phyloP scores from a whole-genome alignment of 2,329 filamentous ascomycete species.

The Claviceps sp. region DNA sequence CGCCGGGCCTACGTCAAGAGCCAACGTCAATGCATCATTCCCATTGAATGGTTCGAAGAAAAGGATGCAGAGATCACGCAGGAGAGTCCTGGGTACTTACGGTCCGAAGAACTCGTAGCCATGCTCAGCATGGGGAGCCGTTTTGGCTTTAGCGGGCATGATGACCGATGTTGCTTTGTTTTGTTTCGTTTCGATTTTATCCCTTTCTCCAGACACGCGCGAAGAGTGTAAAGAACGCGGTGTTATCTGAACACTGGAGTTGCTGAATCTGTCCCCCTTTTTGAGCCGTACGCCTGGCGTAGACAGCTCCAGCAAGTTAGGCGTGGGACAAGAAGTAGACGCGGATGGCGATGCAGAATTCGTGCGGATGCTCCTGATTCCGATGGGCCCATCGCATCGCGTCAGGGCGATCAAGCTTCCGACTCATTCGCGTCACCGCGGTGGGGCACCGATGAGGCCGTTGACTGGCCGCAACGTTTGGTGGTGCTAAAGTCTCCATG shows the following conservation, averaged over 20 bases:
- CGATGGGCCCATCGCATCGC: neutral
- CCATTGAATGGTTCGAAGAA: neutral
- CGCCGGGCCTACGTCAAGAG: slow-evolving; percentile 49
- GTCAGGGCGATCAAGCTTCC: slow-evolving; percentile 12
- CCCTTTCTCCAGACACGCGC: neutral
- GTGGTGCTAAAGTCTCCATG: too few species aligned
- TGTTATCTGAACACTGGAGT: neutral
- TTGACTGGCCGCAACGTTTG: too few species aligned
- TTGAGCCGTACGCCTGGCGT: neutral
- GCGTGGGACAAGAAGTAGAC: neutral
- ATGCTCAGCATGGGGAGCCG: slow-evolving; percentile 18
- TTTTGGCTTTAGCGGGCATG: slow-evolving; percentile 21
- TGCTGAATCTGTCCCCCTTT: neutral
- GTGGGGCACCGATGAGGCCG: neutral
- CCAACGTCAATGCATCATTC: neutral
- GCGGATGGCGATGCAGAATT: neutral
- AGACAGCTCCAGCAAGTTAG: neutral
- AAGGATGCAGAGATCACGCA: neutral
- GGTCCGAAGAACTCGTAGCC: slow-evolving; percentile 41
- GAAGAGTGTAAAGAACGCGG: neutral
- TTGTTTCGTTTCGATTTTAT: neutral
- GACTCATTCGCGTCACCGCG: slow-evolving; percentile 11
- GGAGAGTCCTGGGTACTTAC: slow-evolving; percentile 19
- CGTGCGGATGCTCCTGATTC: neutral
- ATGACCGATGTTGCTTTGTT: neutral